A percentile compares a stretch with the other conserved stretches of the same genome.
Evolutionary conservation across 2,329 filamentous ascomycete species (phyloP).

Genomic region (Botrytis cinerea): DNA sequence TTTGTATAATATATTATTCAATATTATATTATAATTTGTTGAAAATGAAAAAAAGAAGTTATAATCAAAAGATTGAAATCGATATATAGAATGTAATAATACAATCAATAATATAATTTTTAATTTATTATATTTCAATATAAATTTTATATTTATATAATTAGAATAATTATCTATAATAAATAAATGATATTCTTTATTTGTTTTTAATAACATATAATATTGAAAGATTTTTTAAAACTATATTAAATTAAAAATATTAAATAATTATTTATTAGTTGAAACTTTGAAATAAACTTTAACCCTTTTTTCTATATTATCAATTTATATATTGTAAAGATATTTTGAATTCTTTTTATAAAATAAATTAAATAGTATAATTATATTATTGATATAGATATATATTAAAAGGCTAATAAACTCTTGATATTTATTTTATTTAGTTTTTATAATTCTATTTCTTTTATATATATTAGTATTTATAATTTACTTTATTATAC

Average conservation of each 20-base stretch:
- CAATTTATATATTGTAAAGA: too few species aligned
- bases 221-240: too few species aligned
- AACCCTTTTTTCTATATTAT: too few species aligned
- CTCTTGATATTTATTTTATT: too few species aligned
- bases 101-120: background rate
- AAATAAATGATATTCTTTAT: rapidly evolving
- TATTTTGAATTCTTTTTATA: rapidly evolving
- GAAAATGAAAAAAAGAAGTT: background rate
- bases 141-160: background rate
- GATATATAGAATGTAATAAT: background rate
- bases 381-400: rapidly evolving
- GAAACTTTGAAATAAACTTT: too few species aligned
- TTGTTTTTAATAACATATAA: too few species aligned
- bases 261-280: too few species aligned
- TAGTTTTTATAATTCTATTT: too few species aligned
- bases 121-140: background rate
- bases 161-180: background rate
- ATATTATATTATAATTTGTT: background rate
- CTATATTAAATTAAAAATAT: rapidly evolving
- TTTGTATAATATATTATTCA: background rate
- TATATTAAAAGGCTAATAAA: too few species aligned
- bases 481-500: too few species aligned
- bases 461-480: too few species aligned
- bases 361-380: rapidly evolving
- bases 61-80: rapidly evolving